Evolutionary conservation across 495 filamentous ascomycete species (phyloP), one percentile per base, ranked within the genome.

Genomic region (Tuber brumale): DNA sequence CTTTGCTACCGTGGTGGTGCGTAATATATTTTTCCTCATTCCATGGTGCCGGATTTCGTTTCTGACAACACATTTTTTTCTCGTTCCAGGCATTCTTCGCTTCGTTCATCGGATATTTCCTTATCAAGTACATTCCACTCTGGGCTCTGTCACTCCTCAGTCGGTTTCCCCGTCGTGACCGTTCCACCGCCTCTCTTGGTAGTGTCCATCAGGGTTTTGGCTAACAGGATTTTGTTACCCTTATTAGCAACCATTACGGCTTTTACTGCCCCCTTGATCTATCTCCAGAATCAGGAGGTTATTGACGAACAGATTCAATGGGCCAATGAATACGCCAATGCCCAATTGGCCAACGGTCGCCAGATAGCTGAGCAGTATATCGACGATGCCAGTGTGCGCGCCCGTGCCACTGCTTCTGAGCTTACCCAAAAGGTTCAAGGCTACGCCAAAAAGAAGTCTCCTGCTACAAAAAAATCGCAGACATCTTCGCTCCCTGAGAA

Each of bases 91-190:
- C 91, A 81, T 94, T 94, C 84, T 75, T 90, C 74, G 89, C 89
- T 70, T 90, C 95, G 72, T 92, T 98, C 84, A 82, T 93, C 78
- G 94, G 93, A 76, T 97, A 97, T 86, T 95, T 90, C 87, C 87
- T 99, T 79, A 92, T 97, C 86, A 97, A 95, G 86, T 88, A 97
- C 84, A 88, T 97, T 77, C 95, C 95, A 23, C 88, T 95, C 86
- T 99, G 95, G 95, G 93, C 93, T 42, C 88, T 99, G 81, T 86
- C 92, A 71, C 86, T 98, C 75, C 88, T 97, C 78, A 71, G 81
- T 83, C 73, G 77, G 81, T 78, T 31, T 41, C 35, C 31, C 48
- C 18, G 71, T 43, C 39, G 31, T 31, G 57, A 19, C 57, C 16
- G n/a, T 48, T 70, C 41, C 19, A 9, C 23, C 35, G 31, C 69